A percentile compares a stretch with the other conserved stretches of the same genome.
phyloP scores from a whole-genome alignment of 352 stramenopile species.

The Hyaloperonospora brassicae region DNA sequence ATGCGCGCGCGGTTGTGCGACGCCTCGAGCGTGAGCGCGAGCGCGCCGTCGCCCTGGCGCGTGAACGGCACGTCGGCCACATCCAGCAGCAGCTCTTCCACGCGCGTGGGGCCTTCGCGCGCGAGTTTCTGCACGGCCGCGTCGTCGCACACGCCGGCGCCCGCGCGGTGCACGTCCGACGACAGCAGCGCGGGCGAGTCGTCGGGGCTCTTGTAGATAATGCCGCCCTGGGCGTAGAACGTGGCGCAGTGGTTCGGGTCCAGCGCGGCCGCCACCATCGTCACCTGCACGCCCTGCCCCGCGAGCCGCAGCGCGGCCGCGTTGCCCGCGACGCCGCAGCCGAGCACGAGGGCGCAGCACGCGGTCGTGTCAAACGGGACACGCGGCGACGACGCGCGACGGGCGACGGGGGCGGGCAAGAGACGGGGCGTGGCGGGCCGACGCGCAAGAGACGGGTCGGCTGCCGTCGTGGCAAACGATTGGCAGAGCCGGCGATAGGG shows the following conservation, averaged over 20 bases:
- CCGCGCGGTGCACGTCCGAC: conserved; percentile 85
- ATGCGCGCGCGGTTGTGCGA: conserved; percentile 91
- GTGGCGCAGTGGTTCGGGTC: conserved; percentile 89
- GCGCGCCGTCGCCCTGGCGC: conserved; percentile 47
- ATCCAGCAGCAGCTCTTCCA: conserved; percentile 88
- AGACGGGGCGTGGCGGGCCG: conserved; percentile 21
- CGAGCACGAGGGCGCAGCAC: conserved; percentile 59
- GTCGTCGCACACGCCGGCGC: conserved; percentile 87
- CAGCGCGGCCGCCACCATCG: conserved; percentile 62
- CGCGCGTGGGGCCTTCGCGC: conserved; percentile 77
- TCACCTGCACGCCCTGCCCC: conserved; percentile 67
- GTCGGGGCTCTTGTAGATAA: conserved; percentile 90
- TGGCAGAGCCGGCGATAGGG: conserved; percentile 11
- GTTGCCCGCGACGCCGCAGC: conserved; percentile 74
- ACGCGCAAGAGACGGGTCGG: conserved; percentile 24
- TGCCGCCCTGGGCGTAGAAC: conserved; percentile 92
- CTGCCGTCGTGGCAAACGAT: conserved; percentile 8
- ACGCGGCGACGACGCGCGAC: conserved; percentile 28
- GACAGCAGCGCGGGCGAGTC: conserved; percentile 84
- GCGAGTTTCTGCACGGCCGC: conserved; percentile 89
- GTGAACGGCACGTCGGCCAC: conserved; percentile 88
- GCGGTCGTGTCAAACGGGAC: conserved; percentile 46
- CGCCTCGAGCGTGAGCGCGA: conserved; percentile 83
- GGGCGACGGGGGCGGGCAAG: conserved; percentile 24
- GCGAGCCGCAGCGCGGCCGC: conserved; percentile 68